Base-by-base conservation (phyloP, 495 filamentous ascomycete genomes). In the Trichoderma parareesei region DNA sequence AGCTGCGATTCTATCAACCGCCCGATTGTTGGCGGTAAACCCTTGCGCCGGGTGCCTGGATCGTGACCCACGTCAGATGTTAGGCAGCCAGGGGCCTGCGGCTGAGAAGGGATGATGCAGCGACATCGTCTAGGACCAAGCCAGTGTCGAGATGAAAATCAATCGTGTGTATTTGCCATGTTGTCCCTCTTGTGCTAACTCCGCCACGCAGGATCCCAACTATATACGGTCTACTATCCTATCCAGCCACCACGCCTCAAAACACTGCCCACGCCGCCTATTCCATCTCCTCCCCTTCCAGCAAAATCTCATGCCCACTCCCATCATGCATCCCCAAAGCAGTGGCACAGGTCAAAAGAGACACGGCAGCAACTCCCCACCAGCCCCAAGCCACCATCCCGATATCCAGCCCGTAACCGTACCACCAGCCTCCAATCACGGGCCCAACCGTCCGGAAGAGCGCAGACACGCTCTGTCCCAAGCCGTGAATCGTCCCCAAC, bases 401-500 rank as follows among this genome's bases (percentile, higher is more conserved):
- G n/a, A 81, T 80, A 13, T 84, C 80, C 66, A 96, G 70, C 0
- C 90, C 90, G 37, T 82, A 68, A 1, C 91, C 90, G 71, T 90
- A 93, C 62, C 88, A 76, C 67, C 82, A 87, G 0, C 90, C 89
- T 14, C 85, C 85, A 38, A 90, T 69, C 16, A 90, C 80, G 3
- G 91, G 91, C 0, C 90, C 91, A 37, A 93, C 73, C 3, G 91
- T 91, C 48, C 91, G 81, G 60, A 87, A 86, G 37, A 86, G 84
- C 41, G 83, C 87, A 41, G 82, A 87, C 11, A 88, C 88, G 67
- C 83, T 90, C 75, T 92, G 88, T 10, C 85, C 91, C 20, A 93
- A 81, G 10, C 91, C 91, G 75, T 96, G 91, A 44, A 94, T 82
- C 3, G 90, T 92, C 2, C 90, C 89, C 6, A 94, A 79, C 5